A percentile compares a stretch with the other conserved stretches of the same genome.
These are phyloP conservation scores for Solanum rostratum DNA, from an alignment of 257 asterid species.

Conservation along the genomic window DNA sequence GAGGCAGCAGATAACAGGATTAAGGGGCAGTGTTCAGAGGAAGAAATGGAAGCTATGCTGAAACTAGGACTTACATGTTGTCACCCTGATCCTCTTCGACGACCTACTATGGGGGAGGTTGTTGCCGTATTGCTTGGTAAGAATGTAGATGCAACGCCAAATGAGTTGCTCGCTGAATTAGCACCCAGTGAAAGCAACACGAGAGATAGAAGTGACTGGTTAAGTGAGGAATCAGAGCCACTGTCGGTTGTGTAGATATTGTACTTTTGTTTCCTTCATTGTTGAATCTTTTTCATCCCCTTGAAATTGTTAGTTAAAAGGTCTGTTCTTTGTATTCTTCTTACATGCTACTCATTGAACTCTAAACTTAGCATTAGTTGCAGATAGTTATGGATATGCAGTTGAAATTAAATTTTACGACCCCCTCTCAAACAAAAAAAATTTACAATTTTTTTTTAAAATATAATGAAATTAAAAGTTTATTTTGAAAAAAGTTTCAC, in stretches of 20 bases:
- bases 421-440: too few relatives aligned
- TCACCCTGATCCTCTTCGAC: slow-evolving; percentile 67
- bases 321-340: not conserved
- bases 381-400: not conserved
- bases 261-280: not conserved
- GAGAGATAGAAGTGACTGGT: slow-evolving; percentile 14
- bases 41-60: slow-evolving; percentile 63
- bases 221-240: not conserved
- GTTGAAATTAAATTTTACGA: not conserved
- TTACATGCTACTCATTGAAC: not conserved
- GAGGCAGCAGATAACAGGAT: slow-evolving; percentile 66
- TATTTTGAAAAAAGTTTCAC: too few relatives aligned
- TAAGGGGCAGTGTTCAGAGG: slow-evolving; percentile 39
- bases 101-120: slow-evolving; percentile 72
- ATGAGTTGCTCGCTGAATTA: slow-evolving; percentile 33
- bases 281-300: not conserved
- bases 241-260: slow-evolving; percentile 26
- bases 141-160: slow-evolving; percentile 28
- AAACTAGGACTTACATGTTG: slow-evolving; percentile 71
- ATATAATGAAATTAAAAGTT: too few relatives aligned
- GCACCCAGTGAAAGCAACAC: not conserved
- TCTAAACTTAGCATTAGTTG: not conserved
- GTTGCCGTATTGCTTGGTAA: slow-evolving; percentile 53
- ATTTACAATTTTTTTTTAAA: too few relatives aligned
- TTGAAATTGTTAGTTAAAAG: not conserved